Base-by-base conservation (phyloP, 805 yeast genomes). In the Maudiozyma pseudohumilis region DNA sequence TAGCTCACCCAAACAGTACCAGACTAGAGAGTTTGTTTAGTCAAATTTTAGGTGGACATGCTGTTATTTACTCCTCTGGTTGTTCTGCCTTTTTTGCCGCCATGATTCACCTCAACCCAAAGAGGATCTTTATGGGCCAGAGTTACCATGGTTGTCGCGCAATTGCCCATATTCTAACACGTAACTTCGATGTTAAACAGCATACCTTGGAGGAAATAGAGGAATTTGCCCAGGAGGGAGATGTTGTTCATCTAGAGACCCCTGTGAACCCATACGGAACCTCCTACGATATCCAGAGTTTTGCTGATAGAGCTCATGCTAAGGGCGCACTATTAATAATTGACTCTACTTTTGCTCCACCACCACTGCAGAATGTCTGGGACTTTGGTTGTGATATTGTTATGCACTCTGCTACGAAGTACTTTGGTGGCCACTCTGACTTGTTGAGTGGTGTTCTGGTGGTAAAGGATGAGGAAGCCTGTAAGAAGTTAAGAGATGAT, bases 381-480 rank as follows among this genome's bases (percentile, higher is more conserved):
- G 68, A 69, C 28, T 80, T 74, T 50, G 95, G 89, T 34, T 95
- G 81, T 22, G 96, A 89, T 58, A 62, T 86, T 46, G 77, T 89
- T n/a, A 65, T 89, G 73, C 96, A 88, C 59, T 85, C 96, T 1
- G 95, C 87, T 1, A 88, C 96, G 1, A 88, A 88, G 56, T 89
- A 80, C 61, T 80, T 86, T 52, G 96, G 95, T 28, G 96, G 97
- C n/a, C 96, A 88, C 60, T 83, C 94, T 6, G 96, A 88, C 57
- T 63, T 87, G 30, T 65, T 88, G 35, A 87, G 95, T 5, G 96
- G 97, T 24, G 66, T 80, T 10, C 60, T 87, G 15, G 75, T 78
- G 15, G 77, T 82, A n/a, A 77, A 79, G 53, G 74, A 74, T 42
- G 46, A 52, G 7, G 59, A 63, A 2, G 66, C 66, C 5, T 70